These are phyloP conservation scores for Echinochloa phyllopogon DNA, from an alignment of 176 grass and related monocot species.

Conservation along the genomic window DNA sequence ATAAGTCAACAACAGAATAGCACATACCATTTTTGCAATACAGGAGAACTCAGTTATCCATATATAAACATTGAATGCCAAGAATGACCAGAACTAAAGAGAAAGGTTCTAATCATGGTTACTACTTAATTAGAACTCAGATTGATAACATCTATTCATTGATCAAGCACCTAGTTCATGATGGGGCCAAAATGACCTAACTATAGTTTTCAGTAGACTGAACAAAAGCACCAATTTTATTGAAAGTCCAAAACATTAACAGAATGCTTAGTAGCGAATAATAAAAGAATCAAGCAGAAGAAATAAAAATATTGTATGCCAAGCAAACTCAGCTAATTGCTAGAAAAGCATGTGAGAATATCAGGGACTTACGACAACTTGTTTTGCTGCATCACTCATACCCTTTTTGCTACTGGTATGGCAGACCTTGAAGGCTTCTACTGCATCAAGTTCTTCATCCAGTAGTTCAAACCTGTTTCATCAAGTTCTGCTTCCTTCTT, in stretches of 20 bases:
- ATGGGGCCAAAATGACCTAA: not conserved
- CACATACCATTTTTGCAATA: not conserved
- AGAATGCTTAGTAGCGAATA: not conserved
- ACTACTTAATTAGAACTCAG: not conserved
- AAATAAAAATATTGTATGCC: too few species aligned
- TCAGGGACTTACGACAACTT: too few species aligned
- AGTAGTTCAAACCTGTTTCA: too few species aligned
- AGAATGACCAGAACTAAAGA: not conserved
- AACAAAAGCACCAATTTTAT: conserved; percentile 1
- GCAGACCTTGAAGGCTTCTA: too few species aligned
- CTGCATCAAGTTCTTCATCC: too few species aligned
- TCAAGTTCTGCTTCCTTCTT: too few species aligned
- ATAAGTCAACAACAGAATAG: conserved; percentile 1
- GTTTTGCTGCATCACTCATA: too few species aligned
- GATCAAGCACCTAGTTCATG: not conserved
- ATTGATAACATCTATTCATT: not conserved
- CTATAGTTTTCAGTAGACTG: not conserved
- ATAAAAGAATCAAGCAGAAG: too few species aligned
- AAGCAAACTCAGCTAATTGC: too few species aligned
- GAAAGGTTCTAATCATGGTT: not conserved
- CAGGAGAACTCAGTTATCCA: not conserved
- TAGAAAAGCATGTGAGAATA: too few species aligned
- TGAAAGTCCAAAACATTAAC: not conserved
- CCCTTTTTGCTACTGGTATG: too few species aligned
- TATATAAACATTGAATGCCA: not conserved